Conservation (phyloP, 2,329 filamentous ascomycete species). For the Diaporthe sp. region DNA sequence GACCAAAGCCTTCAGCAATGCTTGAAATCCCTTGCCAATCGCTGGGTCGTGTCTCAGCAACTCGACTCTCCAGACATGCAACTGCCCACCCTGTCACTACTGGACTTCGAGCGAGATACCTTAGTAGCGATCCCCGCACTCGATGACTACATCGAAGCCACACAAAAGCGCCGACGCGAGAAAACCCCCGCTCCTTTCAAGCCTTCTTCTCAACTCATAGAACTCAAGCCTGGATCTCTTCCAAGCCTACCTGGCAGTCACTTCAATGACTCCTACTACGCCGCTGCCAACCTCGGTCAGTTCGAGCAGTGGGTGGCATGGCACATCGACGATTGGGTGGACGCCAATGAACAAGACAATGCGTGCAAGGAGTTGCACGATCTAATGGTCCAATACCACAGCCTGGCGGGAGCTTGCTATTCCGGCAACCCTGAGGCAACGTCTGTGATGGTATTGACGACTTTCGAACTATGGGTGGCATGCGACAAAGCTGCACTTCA, state of each 20-base stretch:
- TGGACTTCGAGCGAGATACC: constrained; percentile 45
- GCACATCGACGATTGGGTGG: constrained; percentile 57
- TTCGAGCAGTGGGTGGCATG: constrained; percentile 65
- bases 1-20: neutral
- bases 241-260: constrained; percentile 31
- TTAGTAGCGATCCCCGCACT: constrained; percentile 36
- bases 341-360: constrained; percentile 18
- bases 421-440: constrained; percentile 56
- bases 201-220: constrained; percentile 5
- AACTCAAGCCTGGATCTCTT: neutral
- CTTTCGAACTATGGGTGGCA: constrained; percentile 71
- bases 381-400: constrained; percentile 54
- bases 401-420: constrained; percentile 51
- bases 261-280: constrained; percentile 30
- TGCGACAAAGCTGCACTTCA: constrained; percentile 63
- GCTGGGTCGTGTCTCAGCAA: neutral
- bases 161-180: neutral
- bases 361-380: constrained; percentile 50
- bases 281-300: constrained; percentile 49
- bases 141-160: constrained; percentile 32
- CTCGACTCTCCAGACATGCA: neutral
- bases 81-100: constrained; percentile 35
- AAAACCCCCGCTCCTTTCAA: neutral
- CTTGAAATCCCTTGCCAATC: neutral
- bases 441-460: constrained; percentile 69